A percentile compares a stretch with the other conserved stretches of the same genome.
Evolutionary conservation across 371 early-diverging fungal species (phyloP).

Genomic region (Mucor saturninus): DNA sequence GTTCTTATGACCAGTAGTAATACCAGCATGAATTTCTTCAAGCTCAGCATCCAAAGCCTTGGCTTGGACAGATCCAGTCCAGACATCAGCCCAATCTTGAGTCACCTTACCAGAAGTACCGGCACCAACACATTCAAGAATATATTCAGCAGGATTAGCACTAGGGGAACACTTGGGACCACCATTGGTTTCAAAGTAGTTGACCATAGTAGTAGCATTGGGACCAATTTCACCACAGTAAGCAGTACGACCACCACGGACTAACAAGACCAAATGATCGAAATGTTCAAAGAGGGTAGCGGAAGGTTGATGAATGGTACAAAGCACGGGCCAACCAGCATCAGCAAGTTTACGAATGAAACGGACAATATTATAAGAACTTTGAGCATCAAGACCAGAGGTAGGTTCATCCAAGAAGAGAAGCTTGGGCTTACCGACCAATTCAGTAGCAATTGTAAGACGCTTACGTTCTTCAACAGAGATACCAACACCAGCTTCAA

Average conservation of each 20-base stretch:
- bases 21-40: constrained; percentile 33
- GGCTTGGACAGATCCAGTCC: constrained; percentile 58
- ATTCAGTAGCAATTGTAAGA: constrained; percentile 71
- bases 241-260: constrained; percentile 78
- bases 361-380: constrained; percentile 74
- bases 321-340: constrained; percentile 71
- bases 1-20: constrained; percentile 27
- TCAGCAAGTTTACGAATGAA: constrained; percentile 76
- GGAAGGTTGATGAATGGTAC: constrained; percentile 90
- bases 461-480: constrained; percentile 73
- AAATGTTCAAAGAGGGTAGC: constrained; percentile 82
- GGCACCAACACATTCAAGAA: constrained; percentile 70
- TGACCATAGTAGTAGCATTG: constrained; percentile 55
- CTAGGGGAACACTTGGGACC: constrained; percentile 61
- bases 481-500: constrained; percentile 64
- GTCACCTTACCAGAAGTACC: constrained; percentile 62
- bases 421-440: constrained; percentile 78
- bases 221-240: constrained; percentile 80
- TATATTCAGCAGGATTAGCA: constrained; percentile 77
- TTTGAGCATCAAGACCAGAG: constrained; percentile 75
- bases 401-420: constrained; percentile 90
- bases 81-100: constrained; percentile 67
- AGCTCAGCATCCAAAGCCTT: constrained; percentile 44
- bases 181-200: constrained; percentile 71
- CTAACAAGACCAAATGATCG: constrained; percentile 79